Evolutionary conservation across 306 rosid species (phyloP).

Genomic region (Purshia tridentata): DNA sequence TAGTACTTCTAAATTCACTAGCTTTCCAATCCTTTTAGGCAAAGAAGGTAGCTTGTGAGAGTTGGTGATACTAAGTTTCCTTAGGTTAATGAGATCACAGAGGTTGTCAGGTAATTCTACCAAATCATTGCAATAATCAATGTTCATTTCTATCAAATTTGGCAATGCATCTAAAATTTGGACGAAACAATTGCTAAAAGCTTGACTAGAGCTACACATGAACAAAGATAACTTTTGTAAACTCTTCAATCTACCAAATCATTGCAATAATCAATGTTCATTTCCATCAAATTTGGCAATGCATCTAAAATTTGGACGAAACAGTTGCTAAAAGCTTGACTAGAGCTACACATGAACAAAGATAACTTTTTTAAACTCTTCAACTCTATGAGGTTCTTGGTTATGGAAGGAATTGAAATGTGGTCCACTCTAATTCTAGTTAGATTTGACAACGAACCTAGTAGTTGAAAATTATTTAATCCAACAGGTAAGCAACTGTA

Average conservation of each 20-base stretch:
- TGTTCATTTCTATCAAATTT: constrained; percentile 44
- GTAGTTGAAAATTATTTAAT: constrained; percentile 35
- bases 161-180: constrained; percentile 37
- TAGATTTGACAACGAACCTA: constrained; percentile 31
- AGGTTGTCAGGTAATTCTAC: constrained; percentile 40
- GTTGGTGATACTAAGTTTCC: constrained; percentile 57
- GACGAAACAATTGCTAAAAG: constrained; percentile 25
- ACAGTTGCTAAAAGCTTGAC: constrained; percentile 32
- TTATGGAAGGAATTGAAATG: constrained; percentile 37
- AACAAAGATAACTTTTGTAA: constrained; percentile 49
- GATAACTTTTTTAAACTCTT: constrained; percentile 48
- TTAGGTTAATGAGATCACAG: constrained; percentile 29
- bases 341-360: constrained; percentile 52
- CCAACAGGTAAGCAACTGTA: constrained; percentile 33
- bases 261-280: constrained; percentile 53
- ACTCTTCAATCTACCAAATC: constrained; percentile 40
- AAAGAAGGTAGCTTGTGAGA: constrained; percentile 49
- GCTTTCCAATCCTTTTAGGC: constrained; percentile 40
- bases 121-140: constrained; percentile 53
- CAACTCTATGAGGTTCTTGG: constrained; percentile 21
- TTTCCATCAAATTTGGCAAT: constrained; percentile 48
- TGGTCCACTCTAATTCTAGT: constrained; percentile 53
- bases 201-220: constrained; percentile 51
- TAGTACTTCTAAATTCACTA: constrained; percentile 43
- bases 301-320: constrained; percentile 24